Base-by-base conservation (phyloP, 108 stramenopile species). In the Skeletonema costatum region DNA sequence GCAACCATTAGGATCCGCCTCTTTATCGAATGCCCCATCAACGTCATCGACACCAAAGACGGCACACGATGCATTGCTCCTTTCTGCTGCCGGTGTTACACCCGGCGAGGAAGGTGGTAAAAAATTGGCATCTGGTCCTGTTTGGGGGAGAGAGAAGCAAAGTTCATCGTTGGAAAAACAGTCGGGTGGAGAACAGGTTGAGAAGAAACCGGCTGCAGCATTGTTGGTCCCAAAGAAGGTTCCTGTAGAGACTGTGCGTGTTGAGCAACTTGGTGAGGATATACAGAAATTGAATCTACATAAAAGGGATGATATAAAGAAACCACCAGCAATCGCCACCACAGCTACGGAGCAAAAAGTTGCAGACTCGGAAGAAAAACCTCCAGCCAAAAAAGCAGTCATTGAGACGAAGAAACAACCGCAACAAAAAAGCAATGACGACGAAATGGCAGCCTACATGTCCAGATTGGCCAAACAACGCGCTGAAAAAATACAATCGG, bases 401-500 rank as follows among this genome's bases (percentile, higher is more conserved):
- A 42, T 35, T 13, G 30, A 59, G 60, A 64, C 56, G 21, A 48
- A 61, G 46, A 38, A 6, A 70, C 75, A 36, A 33, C 56, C 42
- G 58, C 75, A 61, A 38, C 73, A 39, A 51, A 50, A 61, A 46
- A 60, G 9, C 11, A 42, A 75, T 13, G 87, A 86, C 33, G 60
- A 82, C 30, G 83, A 89, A 58, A 68, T 17, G 13, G 69, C 77
- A 31, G 21, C 8, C 2, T 70, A 60, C 71, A 90, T 90, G 88
- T 73, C 82, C 13, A 83, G 76, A 60, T 59, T 90, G 25, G 90
- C 90, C 29, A 87, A 81, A 64, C 87, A 92, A 71, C 80, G 86
- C 3, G 87, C 90, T n/a, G 85, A 87, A 75, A 71, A 76, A 59
- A 39, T 75, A 25, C 83, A 82, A 32, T 56, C 72, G 5, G 91